Base-by-base conservation (phyloP, 495 filamentous ascomycete species). In the Penicillium pancosmium region DNA sequence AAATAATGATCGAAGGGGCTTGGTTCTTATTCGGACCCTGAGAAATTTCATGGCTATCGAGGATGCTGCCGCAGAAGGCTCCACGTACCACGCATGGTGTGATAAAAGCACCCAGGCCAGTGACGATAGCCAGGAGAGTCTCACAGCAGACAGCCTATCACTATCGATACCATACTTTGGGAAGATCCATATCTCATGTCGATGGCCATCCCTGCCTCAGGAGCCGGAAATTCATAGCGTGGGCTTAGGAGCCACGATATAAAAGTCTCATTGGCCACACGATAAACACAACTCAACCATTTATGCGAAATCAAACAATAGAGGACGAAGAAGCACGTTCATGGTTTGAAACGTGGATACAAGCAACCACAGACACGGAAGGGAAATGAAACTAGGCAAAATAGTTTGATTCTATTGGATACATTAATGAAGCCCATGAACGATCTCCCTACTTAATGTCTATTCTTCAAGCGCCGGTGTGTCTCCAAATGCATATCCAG, bases 101-200 rank as follows among this genome's bases (percentile, higher is more conserved):
- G 31, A 34, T 13, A 11, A 25, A 11, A n/a, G 11, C 11, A 36
- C 33, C 11, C n/a, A 33, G 15, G 13, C 2, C 16, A 19, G 38
- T 2, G 12, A 10, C 7, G 16, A 21, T 1, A 19, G 48, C 15
- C 15, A 5, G 36, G 12, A n/a, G 12, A 38, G 11, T 6, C 50
- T n/a, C 8, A 27, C 18, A 9, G 23, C 35, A 9, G 25, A 52
- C n/a, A 48, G 27, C 2, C 44, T 63, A 18, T 56, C 70, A 54
- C 35, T 72, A 19, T 57, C 56, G 0, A 66, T 80, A 18, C 77
- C 74, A 18, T 78, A 71, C 33, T 75, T 77, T 63, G 76, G 76
- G 7, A 66, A 46, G 8, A 49, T 75, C 49, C 75, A 70, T 34
- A 78, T 85, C 49, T 47, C 59, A 35, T 50, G n/a, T 23, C 47